Base-by-base conservation (phyloP, 345 rosid genomes). In the Isatis tinctoria region DNA sequence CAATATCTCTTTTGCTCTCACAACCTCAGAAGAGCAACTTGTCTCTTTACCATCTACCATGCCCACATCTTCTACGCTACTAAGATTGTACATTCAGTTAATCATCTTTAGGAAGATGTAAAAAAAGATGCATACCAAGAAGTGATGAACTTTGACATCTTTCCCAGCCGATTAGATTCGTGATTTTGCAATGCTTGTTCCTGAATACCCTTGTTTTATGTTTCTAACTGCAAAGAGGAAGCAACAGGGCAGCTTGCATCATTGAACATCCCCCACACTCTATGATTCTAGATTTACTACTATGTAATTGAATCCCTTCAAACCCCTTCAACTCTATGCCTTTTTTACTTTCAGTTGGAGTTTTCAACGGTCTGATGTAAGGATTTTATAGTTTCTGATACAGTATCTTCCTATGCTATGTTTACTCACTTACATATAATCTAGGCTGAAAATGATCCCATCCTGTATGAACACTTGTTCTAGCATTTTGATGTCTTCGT, bases 381-480 rank as follows among this genome's bases (percentile, higher is more conserved):
- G 35, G 84, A 67, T 56, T 70, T 60, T 74, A 86, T 83, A 67
- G 88, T 85, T 56, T 24, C 73, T 17, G 51, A 60, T 71, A 74
- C 68, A 51, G 81, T 70, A 68, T 83, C 87, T 69, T 89, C 85
- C 35, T 11, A 79, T 44, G 72, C 79, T 41, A 74, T 43, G 59
- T 87, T 87, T 75, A 78, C 70, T 28, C 85, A n/a, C 91, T 41
- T 79, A 84, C 20, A 60, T 60, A 64, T 82, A 77, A 80, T 77
- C 67, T 73, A 73, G 81, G 81, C 79, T 82, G 41, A 70, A 68
- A 56, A 82, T 35, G 39, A 85, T 71, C 30, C 88, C 89, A 74
- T 85, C 92, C 51, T 74, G 78, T 57, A 78, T 69, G 82, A 85
- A 82, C 72, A 85, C 52, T 75, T 91, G 90, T 83, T 87, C 91